phyloP scores from a whole-genome alignment of 2,329 filamentous ascomycete species.

The Ascochyta pisi region DNA sequence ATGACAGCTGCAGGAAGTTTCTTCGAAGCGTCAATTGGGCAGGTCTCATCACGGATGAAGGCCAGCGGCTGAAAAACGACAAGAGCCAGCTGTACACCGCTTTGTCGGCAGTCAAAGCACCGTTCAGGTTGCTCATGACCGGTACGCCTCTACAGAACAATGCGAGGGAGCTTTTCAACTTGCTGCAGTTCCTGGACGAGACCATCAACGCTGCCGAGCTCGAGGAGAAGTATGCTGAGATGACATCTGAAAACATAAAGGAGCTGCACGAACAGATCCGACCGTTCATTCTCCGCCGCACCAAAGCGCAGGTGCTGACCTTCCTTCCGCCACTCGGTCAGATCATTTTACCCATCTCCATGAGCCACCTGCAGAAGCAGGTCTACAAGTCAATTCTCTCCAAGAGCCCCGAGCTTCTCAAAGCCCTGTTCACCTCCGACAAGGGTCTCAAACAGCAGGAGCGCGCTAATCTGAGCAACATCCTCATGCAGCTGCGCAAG shows the following conservation, averaged over 20 bases:
- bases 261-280: conserved; percentile 84
- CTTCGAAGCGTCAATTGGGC: conserved; percentile 81
- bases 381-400: conserved; percentile 92
- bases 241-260: conserved; percentile 82
- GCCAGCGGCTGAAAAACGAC: conserved; percentile 94
- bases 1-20: conserved; percentile 69
- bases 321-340: conserved; percentile 93
- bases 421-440: conserved; percentile 77
- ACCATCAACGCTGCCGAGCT: conserved; percentile 72
- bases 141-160: conserved; percentile 95
- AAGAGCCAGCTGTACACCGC: conserved; percentile 80
- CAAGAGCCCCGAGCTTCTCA: conserved; percentile 88
- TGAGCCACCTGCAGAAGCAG: conserved; percentile 92
- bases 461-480: conserved; percentile 85
- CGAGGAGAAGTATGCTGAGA: conserved; percentile 76
- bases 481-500: conserved; percentile 92
- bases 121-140: conserved; percentile 85
- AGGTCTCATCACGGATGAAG: conserved; percentile 91
- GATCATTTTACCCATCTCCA: conserved; percentile 94
- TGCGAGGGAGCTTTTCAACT: conserved; percentile 90
- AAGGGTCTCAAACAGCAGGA: conserved; percentile 69
- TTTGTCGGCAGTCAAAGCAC: conserved; percentile 74
- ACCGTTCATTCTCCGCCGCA: conserved; percentile 74
- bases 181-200: conserved; percentile 91
- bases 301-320: conserved; percentile 87